Evolutionary conservation across 441 rosid genomes (phyloP).

Genomic region (Breynia disticha): DNA sequence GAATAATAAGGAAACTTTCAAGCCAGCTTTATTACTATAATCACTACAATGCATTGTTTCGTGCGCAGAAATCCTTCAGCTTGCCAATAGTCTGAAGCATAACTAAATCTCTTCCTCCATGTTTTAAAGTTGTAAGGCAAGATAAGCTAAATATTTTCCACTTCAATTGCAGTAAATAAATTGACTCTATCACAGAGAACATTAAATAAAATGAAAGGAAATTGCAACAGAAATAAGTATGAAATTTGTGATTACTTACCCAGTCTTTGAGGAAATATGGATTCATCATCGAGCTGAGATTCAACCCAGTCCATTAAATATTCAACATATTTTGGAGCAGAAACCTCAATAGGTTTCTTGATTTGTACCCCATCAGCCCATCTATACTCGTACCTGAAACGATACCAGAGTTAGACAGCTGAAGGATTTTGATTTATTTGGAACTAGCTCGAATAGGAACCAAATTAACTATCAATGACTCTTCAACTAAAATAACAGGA

Average conservation of each 20-base stretch:
- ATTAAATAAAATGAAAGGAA: background rate
- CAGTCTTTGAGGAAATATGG: constrained; percentile 91
- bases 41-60: too few species aligned
- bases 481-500: background rate
- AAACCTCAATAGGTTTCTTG: constrained; percentile 95
- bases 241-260: constrained; percentile 43
- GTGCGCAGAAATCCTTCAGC: too few species aligned
- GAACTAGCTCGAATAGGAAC: constrained; percentile 2
- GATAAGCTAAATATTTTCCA: constrained; percentile 3
- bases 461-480: background rate
- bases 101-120: too few species aligned
- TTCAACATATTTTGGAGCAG: constrained; percentile 96
- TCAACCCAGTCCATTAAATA: constrained; percentile 99
- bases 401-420: constrained; percentile 3
- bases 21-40: too few species aligned
- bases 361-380: constrained; percentile 99
- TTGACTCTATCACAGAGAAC: background rate
- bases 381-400: constrained; percentile 80
- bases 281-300: constrained; percentile 88
- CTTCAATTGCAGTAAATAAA: background rate
- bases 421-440: background rate
- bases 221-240: background rate
- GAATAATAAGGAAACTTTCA: too few species aligned
- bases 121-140: too few species aligned
- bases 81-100: too few species aligned